A percentile compares a stretch with the other conserved stretches of the same genome.
phyloP scores from a whole-genome alignment of 2,329 filamentous ascomycete species.

The Intubia oerlemansii region DNA sequence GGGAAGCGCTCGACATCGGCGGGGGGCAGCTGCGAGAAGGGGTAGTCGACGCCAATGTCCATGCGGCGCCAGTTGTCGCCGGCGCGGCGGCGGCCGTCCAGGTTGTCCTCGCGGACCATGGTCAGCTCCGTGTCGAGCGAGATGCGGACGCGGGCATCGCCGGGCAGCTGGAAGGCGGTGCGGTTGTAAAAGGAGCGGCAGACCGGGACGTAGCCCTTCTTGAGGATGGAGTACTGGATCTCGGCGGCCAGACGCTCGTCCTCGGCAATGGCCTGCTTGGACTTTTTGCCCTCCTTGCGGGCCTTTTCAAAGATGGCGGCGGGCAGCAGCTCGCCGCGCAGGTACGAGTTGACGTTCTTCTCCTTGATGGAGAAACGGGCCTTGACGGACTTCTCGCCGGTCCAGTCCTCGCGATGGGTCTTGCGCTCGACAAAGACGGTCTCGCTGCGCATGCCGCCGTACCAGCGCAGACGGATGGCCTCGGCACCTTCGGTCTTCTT shows the following conservation, averaged over 20 bases:
- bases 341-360: slow-evolving; percentile 86
- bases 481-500: slow-evolving; percentile 98
- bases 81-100: slow-evolving; percentile 54
- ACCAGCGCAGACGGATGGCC: slow-evolving; percentile 90
- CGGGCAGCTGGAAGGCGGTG: slow-evolving; percentile 90
- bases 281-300: slow-evolving; percentile 85
- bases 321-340: slow-evolving; percentile 67
- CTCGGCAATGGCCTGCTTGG: slow-evolving; percentile 73
- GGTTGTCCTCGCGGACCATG: slow-evolving; percentile 87
- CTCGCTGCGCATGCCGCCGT: slow-evolving; percentile 86
- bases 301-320: slow-evolving; percentile 90
- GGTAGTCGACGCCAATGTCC: slow-evolving; percentile 93
- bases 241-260: slow-evolving; percentile 79
- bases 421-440: slow-evolving; percentile 96
- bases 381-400: slow-evolving; percentile 96
- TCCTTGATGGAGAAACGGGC: slow-evolving; percentile 89
- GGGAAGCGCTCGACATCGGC: slow-evolving; percentile 82
- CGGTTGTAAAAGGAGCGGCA: slow-evolving; percentile 96
- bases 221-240: slow-evolving; percentile 81
- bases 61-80: slow-evolving; percentile 90
- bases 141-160: slow-evolving; percentile 87
- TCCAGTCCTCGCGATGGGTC: slow-evolving; percentile 98
- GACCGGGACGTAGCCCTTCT: slow-evolving; percentile 69
- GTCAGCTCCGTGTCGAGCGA: slow-evolving; percentile 91
- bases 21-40: slow-evolving; percentile 70